Evolutionary conservation across 495 filamentous ascomycete species (phyloP).

Genomic region (Podospora sp.): DNA sequence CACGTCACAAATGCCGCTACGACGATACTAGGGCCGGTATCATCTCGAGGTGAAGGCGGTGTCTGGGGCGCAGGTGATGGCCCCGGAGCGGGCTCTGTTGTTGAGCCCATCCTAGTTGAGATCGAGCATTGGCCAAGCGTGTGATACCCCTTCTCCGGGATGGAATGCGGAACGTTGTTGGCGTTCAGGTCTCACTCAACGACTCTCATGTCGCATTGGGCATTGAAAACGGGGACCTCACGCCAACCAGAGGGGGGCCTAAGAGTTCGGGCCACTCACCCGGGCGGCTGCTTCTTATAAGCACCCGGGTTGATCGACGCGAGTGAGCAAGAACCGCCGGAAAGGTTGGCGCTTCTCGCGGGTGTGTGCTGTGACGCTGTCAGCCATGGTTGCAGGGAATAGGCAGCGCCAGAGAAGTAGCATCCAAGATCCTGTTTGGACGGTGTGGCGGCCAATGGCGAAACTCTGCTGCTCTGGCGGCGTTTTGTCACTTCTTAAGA

Average conservation of each 20-base stretch:
- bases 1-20: slow-evolving; percentile 20
- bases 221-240: too few species aligned
- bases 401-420: slow-evolving; percentile 4
- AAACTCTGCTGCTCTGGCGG: neutral
- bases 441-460: neutral
- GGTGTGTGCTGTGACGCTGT: neutral
- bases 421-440: neutral
- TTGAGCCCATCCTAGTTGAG: too few species aligned
- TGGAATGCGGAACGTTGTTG: too few species aligned
- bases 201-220: too few species aligned
- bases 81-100: slow-evolving; percentile 8
- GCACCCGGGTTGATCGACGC: too few species aligned
- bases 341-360: neutral
- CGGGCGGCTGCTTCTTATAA: too few species aligned
- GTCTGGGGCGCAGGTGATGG: slow-evolving; percentile 6
- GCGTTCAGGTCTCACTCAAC: too few species aligned
- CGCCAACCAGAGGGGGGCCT: too few species aligned
- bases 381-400: slow-evolving; percentile 5
- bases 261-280: too few species aligned
- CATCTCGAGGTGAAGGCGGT: neutral
- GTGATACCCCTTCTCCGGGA: too few species aligned
- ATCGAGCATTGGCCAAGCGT: too few species aligned
- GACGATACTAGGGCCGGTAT: slow-evolving; percentile 22
- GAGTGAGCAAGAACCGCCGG: neutral
- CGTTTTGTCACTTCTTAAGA: neutral